phyloP scores from a whole-genome alignment of 192 early-diverging fungal genomes.

The Coemansia sp. region DNA sequence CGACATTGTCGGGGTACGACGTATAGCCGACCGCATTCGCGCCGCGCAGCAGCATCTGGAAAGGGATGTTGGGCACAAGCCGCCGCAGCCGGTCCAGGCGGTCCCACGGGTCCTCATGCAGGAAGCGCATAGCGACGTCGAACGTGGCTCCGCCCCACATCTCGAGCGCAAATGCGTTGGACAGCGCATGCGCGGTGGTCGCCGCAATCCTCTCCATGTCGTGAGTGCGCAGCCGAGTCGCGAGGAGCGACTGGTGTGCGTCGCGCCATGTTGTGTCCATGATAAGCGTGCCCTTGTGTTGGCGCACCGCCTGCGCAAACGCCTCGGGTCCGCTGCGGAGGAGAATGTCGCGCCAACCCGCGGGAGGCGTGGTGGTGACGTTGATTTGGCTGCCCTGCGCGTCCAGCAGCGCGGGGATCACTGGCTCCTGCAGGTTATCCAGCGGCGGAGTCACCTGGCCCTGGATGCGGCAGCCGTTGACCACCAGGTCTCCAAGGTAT shows the following conservation, averaged over 20 bases:
- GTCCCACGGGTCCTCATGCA: conserved; percentile 97
- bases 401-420: conserved; percentile 61
- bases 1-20: conserved; percentile 95
- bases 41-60: conserved; percentile 98
- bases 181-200: conserved; percentile 82
- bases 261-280: conserved; percentile 99
- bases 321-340: conserved; percentile 82
- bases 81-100: conserved; percentile 79
- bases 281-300: conserved; percentile 82
- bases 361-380: conserved; percentile 59
- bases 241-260: conserved; percentile 93
- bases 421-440: conserved; percentile 61
- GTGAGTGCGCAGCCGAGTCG: conserved; percentile 92
- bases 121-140: conserved; percentile 94
- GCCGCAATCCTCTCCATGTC: conserved; percentile 90
- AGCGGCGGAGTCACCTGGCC: conserved; percentile 82
- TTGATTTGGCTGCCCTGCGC: conserved; percentile 54
- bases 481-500: conserved; percentile 87
- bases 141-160: conserved; percentile 99
- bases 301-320: conserved; percentile 88
- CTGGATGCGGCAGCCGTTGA: conserved; percentile 90
- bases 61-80: conserved; percentile 93
- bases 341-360: conserved; percentile 89
- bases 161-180: conserved; percentile 89
- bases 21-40: conserved; percentile 98